phyloP scores from a whole-genome alignment of 2,329 filamentous ascomycete species.

The Tothia fuscella region DNA sequence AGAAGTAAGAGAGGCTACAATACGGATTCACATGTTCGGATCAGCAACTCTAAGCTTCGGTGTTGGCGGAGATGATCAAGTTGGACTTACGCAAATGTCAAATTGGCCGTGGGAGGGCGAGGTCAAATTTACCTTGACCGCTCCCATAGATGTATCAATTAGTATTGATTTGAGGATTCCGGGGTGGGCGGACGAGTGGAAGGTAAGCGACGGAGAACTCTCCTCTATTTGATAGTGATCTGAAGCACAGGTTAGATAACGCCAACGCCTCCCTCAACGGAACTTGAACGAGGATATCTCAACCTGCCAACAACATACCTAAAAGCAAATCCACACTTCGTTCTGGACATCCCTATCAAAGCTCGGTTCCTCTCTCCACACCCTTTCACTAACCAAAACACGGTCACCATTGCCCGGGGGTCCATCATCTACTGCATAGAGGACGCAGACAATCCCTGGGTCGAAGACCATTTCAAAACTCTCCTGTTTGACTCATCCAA shows the following conservation, averaged over 20 bases:
- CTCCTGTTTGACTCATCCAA: slow-evolving; percentile 7
- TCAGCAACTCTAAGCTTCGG: slow-evolving; percentile 34
- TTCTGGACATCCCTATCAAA: slow-evolving; percentile 33
- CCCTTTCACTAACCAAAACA: slow-evolving; percentile 44
- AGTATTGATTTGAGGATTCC: slow-evolving; percentile 43
- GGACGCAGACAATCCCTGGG: slow-evolving; percentile 46
- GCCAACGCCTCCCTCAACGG: slow-evolving; percentile 21
- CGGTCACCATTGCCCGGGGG: slow-evolving; percentile 42
- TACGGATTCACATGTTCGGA: slow-evolving; percentile 47
- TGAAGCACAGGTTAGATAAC: slow-evolving; percentile 19
- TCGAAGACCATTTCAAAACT: slow-evolving; percentile 41
- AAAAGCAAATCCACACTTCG: slow-evolving; percentile 29
- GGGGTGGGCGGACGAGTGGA: slow-evolving; percentile 32
- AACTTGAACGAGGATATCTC: slow-evolving; percentile 39
- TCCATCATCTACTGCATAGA: slow-evolving; percentile 51
- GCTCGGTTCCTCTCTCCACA: slow-evolving; percentile 41
- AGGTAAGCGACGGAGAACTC: slow-evolving; percentile 16
- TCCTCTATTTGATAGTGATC: not conserved
- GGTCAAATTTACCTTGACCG: slow-evolving; percentile 34
- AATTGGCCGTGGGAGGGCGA: slow-evolving; percentile 48
- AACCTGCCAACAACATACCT: slow-evolving; percentile 32
- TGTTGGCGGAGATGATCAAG: slow-evolving; percentile 18
- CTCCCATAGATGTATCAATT: slow-evolving; percentile 20
- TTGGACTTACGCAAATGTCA: slow-evolving; percentile 38
- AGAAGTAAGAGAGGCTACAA: slow-evolving; percentile 18